phyloP scores from a whole-genome alignment of 1,284 basidiomycete species.

The Malassezia restricta region DNA sequence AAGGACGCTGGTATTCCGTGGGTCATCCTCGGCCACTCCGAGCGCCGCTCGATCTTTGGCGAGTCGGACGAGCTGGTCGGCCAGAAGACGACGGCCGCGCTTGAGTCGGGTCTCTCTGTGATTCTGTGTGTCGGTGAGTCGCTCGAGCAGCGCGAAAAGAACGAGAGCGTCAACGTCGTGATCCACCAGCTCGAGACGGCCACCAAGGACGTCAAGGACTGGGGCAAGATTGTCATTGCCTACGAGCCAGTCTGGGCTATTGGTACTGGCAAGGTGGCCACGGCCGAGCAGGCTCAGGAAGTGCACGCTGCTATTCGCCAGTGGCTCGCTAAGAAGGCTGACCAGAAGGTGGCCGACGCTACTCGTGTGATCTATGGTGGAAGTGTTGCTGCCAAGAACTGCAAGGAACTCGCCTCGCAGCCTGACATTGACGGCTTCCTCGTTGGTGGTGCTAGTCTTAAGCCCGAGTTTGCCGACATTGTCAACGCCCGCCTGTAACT shows the following conservation, averaged over 20 bases:
- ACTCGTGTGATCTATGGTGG: conserved; percentile 93
- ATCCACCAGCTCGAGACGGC: conserved; percentile 71
- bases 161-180: conserved; percentile 67
- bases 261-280: conserved; percentile 91
- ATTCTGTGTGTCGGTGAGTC: conserved; percentile 96
- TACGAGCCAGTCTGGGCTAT: conserved; percentile 85
- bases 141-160: conserved; percentile 71
- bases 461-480: conserved; percentile 72
- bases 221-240: conserved; percentile 79
- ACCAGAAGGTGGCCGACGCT: conserved; percentile 58
- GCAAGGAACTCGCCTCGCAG: conserved; percentile 57
- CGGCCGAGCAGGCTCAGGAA: conserved; percentile 76
- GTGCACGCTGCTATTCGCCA: conserved; percentile 72
- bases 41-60: conserved; percentile 81
- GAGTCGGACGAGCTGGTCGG: conserved; percentile 76
- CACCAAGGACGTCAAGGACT: conserved; percentile 58
- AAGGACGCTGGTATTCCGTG: conserved; percentile 74
- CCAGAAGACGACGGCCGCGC: conserved; percentile 64
- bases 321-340: conserved; percentile 62
- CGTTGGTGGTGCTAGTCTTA: conserved; percentile 92
- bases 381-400: conserved; percentile 76
- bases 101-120: conserved; percentile 64
- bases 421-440: conserved; percentile 96
- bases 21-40: conserved; percentile 95
- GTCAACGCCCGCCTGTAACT: conserved; percentile 55